Conservation (phyloP, 257 asterid genomes). For the Rauvolfia tetraphylla region DNA sequence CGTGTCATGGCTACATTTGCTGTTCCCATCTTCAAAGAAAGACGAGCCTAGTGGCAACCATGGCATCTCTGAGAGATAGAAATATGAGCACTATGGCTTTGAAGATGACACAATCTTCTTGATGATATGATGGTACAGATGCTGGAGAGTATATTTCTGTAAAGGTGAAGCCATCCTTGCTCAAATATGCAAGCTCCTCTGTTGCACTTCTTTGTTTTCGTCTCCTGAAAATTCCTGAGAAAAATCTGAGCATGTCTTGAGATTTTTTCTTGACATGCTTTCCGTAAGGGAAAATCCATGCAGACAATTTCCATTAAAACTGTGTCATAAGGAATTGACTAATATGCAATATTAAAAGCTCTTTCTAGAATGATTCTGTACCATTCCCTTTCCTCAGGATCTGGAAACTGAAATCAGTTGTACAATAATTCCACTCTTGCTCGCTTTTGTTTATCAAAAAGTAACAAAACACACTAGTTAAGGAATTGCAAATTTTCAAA, state of each 20-base stretch:
- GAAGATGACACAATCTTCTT: constrained; percentile 13
- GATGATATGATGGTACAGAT: constrained; percentile 25
- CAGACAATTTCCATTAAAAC: no score
- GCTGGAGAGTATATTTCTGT: constrained; percentile 24
- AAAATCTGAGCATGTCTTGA: no score
- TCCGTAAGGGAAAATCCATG: no score
- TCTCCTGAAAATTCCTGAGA: no score
- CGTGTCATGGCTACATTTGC: constrained; percentile 10
- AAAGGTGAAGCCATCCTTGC: constrained; percentile 16
- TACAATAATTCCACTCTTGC: no score
- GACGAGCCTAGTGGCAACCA: neutral
- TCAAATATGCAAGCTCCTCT: no score
- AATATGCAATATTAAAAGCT: neutral
- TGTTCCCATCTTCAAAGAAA: neutral
- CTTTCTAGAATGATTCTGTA: neutral
- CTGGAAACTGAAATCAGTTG: neutral
- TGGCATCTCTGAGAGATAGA: neutral
- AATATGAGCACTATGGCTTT: constrained; percentile 7
- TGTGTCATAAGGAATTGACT: no score
- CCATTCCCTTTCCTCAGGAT: neutral
- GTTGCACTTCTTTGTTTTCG: no score
- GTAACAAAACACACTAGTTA: no score
- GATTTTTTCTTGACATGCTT: no score
- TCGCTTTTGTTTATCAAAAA: no score
- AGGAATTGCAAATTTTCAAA: no score